Percentiles rank a stretch among this genome's conserved stretches.
Evolutionary conservation across 2,329 filamentous ascomycete genomes (phyloP).

Genomic region (Neurospora crassa): DNA sequence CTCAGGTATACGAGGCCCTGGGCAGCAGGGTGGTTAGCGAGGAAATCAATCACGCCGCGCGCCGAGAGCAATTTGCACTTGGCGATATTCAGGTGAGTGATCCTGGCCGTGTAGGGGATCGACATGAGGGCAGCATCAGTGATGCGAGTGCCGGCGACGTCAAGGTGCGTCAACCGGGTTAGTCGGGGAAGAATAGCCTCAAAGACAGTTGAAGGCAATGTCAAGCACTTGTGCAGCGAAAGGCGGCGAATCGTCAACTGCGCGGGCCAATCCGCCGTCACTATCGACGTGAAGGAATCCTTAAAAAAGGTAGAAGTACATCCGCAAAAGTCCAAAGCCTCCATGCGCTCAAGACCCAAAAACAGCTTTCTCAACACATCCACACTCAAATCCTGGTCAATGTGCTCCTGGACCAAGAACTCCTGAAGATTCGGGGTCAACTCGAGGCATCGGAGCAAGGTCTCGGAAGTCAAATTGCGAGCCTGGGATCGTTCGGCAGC

Average conservation of each 20-base stretch:
- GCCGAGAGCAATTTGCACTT: slow-evolving; percentile 65
- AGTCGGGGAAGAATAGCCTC: slow-evolving; percentile 64
- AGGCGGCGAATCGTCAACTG: slow-evolving; percentile 54
- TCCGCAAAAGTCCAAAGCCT: slow-evolving; percentile 67
- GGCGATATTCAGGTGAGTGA: slow-evolving; percentile 70
- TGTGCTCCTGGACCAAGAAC: slow-evolving; percentile 70
- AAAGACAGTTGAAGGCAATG: slow-evolving; percentile 56
- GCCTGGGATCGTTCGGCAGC: slow-evolving; percentile 66
- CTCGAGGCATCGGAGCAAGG: slow-evolving; percentile 60
- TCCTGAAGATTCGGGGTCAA: slow-evolving; percentile 66
- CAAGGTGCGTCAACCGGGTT: slow-evolving; percentile 61
- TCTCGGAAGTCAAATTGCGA: slow-evolving; percentile 65
- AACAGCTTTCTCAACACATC: slow-evolving; percentile 63
- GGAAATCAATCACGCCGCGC: slow-evolving; percentile 57
- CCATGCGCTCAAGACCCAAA: slow-evolving; percentile 52
- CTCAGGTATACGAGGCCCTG: slow-evolving; percentile 61
- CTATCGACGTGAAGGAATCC: slow-evolving; percentile 48
- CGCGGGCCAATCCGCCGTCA: slow-evolving; percentile 43
- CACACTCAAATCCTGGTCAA: slow-evolving; percentile 65
- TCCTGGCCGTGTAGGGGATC: slow-evolving; percentile 59
- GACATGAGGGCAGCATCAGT: slow-evolving; percentile 60
- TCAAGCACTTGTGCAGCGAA: slow-evolving; percentile 71
- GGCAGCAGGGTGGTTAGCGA: slow-evolving; percentile 61
- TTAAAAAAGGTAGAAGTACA: slow-evolving; percentile 62
- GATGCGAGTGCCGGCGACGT: slow-evolving; percentile 69